phyloP scores from a whole-genome alignment of 2,329 filamentous ascomycete genomes.

The Talaromyces rugulosus region DNA sequence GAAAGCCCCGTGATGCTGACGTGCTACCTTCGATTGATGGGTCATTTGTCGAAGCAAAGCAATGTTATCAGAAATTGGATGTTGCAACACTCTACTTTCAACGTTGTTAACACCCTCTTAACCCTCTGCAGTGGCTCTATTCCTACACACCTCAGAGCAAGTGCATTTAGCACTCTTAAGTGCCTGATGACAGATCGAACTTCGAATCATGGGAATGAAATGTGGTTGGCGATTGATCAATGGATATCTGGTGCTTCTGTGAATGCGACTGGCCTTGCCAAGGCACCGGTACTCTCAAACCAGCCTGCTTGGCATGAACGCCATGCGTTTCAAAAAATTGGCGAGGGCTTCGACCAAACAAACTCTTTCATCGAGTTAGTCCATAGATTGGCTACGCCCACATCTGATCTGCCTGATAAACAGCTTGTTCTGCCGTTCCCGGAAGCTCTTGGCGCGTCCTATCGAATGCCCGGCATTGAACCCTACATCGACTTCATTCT shows the following conservation, averaged over 20 bases:
- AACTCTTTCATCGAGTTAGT: constrained; percentile 79
- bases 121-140: constrained; percentile 74
- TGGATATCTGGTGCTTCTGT: constrained; percentile 63
- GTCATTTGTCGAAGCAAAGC: constrained; percentile 75
- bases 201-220: constrained; percentile 59
- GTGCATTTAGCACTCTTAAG: constrained; percentile 73
- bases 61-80: constrained; percentile 68
- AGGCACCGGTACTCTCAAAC: constrained; percentile 40
- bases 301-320: constrained; percentile 46
- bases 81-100: constrained; percentile 62
- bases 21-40: constrained; percentile 83
- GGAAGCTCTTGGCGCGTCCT: constrained; percentile 72
- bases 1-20: constrained; percentile 97
- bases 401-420: constrained; percentile 43
- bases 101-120: constrained; percentile 69
- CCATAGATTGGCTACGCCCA: constrained; percentile 64
- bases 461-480: constrained; percentile 81
- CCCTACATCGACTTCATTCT: constrained; percentile 89
- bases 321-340: constrained; percentile 68
- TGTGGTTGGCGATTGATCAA: constrained; percentile 77
- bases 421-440: constrained; percentile 81
- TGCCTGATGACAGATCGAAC: constrained; percentile 73
- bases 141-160: constrained; percentile 72
- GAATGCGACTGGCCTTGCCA: constrained; percentile 42
- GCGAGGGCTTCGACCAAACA: constrained; percentile 76